phyloP scores from a whole-genome alignment of 2,329 filamentous ascomycete species.

The Dothiorella sarmentorum region DNA sequence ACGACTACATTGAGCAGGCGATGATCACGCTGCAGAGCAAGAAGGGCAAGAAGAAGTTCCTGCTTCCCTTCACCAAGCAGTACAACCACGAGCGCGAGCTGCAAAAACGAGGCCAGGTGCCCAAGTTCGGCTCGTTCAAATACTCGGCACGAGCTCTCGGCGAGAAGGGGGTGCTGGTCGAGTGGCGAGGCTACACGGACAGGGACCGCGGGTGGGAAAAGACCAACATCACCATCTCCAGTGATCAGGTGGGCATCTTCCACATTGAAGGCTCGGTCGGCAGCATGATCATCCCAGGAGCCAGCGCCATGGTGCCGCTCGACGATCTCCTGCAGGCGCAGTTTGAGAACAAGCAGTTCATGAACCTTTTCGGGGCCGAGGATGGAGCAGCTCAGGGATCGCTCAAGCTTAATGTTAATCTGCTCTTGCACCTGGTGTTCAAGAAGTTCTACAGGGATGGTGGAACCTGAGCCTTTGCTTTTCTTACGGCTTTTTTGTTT shows the following conservation, averaged over 20 bases:
- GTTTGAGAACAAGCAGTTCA: constrained; percentile 94
- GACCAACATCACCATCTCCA: constrained; percentile 90
- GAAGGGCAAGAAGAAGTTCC: constrained; percentile 90
- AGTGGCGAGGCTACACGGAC: constrained; percentile 73
- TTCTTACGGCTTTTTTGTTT: neutral
- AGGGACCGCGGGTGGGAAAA: constrained; percentile 78
- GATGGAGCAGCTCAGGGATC: constrained; percentile 27
- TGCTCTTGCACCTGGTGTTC: constrained; percentile 94
- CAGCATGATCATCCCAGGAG: constrained; percentile 93
- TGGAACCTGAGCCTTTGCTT: constrained; percentile 1
- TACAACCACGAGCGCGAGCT: constrained; percentile 98
- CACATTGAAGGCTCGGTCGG: constrained; percentile 86
- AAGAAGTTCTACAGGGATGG: constrained; percentile 84
- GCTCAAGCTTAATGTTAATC: constrained; percentile 89
- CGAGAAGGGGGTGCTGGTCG: constrained; percentile 90
- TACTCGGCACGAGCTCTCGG: constrained; percentile 85
- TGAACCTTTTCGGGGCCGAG: constrained; percentile 68
- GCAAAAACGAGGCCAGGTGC: constrained; percentile 84
- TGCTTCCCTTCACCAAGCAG: constrained; percentile 95
- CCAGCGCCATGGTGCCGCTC: constrained; percentile 80
- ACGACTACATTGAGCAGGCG: constrained; percentile 98
- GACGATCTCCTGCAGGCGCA: constrained; percentile 95
- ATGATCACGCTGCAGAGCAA: constrained; percentile 97
- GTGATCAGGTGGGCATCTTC: constrained; percentile 92
- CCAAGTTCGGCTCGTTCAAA: constrained; percentile 97